Percentiles rank a stretch among this genome's conserved stretches.
phyloP scores from a whole-genome alignment of 331 rosid species.

The Erythrophleum ivorense region DNA sequence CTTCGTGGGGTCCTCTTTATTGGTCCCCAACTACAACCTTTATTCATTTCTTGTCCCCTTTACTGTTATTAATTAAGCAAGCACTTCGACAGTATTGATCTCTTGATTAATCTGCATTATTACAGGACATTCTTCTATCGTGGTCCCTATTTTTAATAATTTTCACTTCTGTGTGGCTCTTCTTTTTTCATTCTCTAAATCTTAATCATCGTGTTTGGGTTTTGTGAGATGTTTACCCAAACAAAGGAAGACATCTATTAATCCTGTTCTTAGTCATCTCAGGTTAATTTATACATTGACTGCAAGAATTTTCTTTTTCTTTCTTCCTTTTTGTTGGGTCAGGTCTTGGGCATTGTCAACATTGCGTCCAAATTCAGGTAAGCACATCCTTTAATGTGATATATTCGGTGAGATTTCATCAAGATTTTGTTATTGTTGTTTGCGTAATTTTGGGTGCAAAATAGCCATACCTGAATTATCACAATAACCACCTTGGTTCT shows the following conservation, averaged over 20 bases:
- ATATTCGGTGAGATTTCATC: slow-evolving; percentile 49
- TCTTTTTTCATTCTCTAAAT: slow-evolving; percentile 41
- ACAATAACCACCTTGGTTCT: slow-evolving; percentile 25
- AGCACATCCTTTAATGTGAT: slow-evolving; percentile 41
- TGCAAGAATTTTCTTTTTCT: not conserved
- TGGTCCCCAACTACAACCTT: slow-evolving; percentile 49
- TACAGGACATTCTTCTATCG: slow-evolving; percentile 29
- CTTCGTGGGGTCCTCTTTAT: slow-evolving; percentile 35
- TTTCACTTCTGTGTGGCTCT: slow-evolving; percentile 22
- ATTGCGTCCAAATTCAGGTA: slow-evolving; percentile 58
- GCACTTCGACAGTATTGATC: not conserved
- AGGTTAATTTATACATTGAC: not conserved
- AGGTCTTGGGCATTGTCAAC: slow-evolving; percentile 40
- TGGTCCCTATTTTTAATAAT: slow-evolving; percentile 47
- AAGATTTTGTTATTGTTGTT: slow-evolving; percentile 47
- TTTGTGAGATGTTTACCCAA: slow-evolving; percentile 50
- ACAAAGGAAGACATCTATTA: not conserved
- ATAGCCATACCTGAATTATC: slow-evolving; percentile 35
- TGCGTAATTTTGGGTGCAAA: slow-evolving; percentile 55
- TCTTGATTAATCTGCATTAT: slow-evolving; percentile 21
- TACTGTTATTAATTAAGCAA: slow-evolving; percentile 19
- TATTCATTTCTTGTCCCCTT: slow-evolving; percentile 50
- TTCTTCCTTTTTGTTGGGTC: not conserved
- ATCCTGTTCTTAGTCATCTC: slow-evolving; percentile 24
- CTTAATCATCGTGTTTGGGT: slow-evolving; percentile 45